Evolutionary conservation across 345 rosid genomes (phyloP).

Genomic region (Salix viminalis): DNA sequence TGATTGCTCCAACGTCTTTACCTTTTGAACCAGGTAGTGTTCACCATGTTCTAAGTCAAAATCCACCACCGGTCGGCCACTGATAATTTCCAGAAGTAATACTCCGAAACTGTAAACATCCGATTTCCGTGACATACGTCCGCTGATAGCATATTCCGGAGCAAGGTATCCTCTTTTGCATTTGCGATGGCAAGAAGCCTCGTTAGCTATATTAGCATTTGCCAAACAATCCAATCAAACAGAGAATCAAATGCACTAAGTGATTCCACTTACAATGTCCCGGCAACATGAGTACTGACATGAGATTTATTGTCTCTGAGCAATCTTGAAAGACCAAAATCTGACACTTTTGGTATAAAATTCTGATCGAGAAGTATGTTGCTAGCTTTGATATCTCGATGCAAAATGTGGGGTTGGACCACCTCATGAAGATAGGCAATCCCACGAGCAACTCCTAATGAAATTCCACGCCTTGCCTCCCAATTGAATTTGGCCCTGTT

Average conservation of each 20-base stretch:
- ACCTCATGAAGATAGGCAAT: slow-evolving; percentile 57
- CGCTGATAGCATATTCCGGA: slow-evolving; percentile 52
- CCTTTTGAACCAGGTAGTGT: slow-evolving; percentile 53
- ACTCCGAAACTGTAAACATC: slow-evolving; percentile 65
- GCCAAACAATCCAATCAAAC: neutral
- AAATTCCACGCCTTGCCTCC: slow-evolving; percentile 39
- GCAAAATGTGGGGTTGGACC: slow-evolving; percentile 46
- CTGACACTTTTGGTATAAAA: slow-evolving; percentile 52
- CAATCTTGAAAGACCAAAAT: slow-evolving; percentile 57
- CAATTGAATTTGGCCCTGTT: slow-evolving; percentile 44
- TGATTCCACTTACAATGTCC: slow-evolving; percentile 44
- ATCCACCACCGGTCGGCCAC: slow-evolving; percentile 36
- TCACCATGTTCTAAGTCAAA: slow-evolving; percentile 49
- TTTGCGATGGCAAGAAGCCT: slow-evolving; percentile 9
- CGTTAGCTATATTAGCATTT: slow-evolving; percentile 5
- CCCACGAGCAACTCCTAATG: slow-evolving; percentile 51
- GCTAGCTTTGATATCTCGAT: slow-evolving; percentile 59
- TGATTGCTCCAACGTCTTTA: neutral
- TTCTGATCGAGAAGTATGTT: slow-evolving; percentile 50
- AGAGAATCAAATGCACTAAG: neutral
- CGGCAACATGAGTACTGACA: slow-evolving; percentile 57
- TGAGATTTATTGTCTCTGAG: slow-evolving; percentile 37
- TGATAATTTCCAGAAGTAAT: slow-evolving; percentile 47
- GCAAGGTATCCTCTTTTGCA: slow-evolving; percentile 53
- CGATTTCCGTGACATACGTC: slow-evolving; percentile 46